A percentile compares a stretch with the other conserved stretches of the same genome.
phyloP scores from a whole-genome alignment of 2,329 filamentous ascomycete genomes.

The Fusarium acutatum region DNA sequence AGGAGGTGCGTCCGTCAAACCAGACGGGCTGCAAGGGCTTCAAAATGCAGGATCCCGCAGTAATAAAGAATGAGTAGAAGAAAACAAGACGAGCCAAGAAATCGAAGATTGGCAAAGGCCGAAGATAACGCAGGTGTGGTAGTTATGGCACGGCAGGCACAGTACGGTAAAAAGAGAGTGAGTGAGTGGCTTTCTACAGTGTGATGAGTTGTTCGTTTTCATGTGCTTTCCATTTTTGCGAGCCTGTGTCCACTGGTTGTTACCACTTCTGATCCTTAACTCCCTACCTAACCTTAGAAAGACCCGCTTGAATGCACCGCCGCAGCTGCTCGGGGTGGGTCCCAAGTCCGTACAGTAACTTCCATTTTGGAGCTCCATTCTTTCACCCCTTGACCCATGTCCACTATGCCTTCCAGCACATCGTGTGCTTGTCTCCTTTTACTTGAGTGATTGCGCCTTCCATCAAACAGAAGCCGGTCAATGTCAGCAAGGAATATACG shows the following conservation, averaged over 20 bases:
- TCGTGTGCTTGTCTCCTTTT: constrained; percentile 17
- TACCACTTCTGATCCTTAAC: neutral
- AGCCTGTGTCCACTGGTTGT: constrained; percentile 8
- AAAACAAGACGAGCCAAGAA: constrained; percentile 10
- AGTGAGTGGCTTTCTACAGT: constrained; percentile 16
- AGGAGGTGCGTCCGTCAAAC: neutral
- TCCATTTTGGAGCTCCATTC: constrained; percentile 22
- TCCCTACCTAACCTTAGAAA: neutral
- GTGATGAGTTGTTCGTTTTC: constrained; percentile 32
- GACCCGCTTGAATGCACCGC: constrained; percentile 19
- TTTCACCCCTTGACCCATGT: constrained; percentile 10
- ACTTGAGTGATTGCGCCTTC: neutral
- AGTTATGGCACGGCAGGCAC: neutral
- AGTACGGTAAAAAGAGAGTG: constrained; percentile 5
- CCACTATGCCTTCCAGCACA: neutral
- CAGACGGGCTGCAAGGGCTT: neutral
- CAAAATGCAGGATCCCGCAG: neutral
- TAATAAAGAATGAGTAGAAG: constrained; percentile 27
- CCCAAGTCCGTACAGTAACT: constrained; percentile 10
- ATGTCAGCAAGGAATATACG: neutral
- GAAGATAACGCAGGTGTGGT: constrained; percentile 1
- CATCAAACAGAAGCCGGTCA: neutral
- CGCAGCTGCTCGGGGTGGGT: constrained; percentile 26
- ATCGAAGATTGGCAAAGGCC: neutral
- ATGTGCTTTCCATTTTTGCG: constrained; percentile 35